Evolutionary conservation across 257 asterid genomes (phyloP).

Genomic region (Fraxinus pennsylvanica): DNA sequence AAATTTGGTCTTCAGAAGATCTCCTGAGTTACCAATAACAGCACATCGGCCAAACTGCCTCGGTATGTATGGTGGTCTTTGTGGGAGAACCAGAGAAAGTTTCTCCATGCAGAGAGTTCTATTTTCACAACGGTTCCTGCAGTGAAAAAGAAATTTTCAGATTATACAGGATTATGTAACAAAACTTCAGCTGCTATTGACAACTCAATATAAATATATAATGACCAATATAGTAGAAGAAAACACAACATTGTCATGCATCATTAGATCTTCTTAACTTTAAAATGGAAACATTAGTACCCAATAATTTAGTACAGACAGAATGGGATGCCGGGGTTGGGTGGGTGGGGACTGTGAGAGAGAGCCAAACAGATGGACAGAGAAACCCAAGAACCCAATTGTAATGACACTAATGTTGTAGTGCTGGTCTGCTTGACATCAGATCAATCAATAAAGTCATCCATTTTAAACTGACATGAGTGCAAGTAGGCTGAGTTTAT

Average conservation of each 20-base stretch:
- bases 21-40: conserved; percentile 98
- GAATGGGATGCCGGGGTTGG: not conserved
- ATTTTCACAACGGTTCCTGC: conserved; percentile 77
- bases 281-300: not conserved
- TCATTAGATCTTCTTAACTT: not conserved
- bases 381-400: not conserved
- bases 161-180: not conserved
- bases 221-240: not conserved
- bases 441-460: not conserved
- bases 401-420: not conserved
- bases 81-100: conserved; percentile 87
- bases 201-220: not conserved
- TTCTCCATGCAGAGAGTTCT: conserved; percentile 88
- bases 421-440: not conserved
- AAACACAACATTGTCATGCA: not conserved
- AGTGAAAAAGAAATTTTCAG: conserved; percentile 23
- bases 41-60: conserved; percentile 85
- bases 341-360: not conserved
- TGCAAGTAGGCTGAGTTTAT: not conserved
- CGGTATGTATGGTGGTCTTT: conserved; percentile 76
- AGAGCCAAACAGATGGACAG: not conserved
- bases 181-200: conserved; percentile 7
- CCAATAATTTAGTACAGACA: not conserved
- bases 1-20: conserved; percentile 82
- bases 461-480: not conserved